Percentiles rank a stretch among this genome's conserved stretches.
phyloP scores from a whole-genome alignment of 2,329 filamentous ascomycete species.

The Trichoderma arundinaceum region DNA sequence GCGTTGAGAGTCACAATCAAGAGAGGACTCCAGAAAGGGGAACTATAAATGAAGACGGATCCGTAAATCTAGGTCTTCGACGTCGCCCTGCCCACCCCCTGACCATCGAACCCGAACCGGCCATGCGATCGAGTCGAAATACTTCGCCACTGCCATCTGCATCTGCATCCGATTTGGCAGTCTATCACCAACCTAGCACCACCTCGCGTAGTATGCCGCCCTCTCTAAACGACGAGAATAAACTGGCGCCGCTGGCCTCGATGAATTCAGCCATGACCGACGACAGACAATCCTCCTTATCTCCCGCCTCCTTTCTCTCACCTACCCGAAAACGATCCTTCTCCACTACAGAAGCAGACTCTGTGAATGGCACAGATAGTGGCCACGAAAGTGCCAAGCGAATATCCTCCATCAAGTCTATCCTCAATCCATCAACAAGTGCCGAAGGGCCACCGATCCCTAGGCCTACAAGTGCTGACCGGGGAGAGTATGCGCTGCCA shows the following conservation, averaged over 20 bases:
- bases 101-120: slow-evolving; percentile 55
- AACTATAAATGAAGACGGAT: slow-evolving; percentile 66
- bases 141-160: slow-evolving; percentile 50
- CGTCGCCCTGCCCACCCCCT: slow-evolving; percentile 54
- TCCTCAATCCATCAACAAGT: slow-evolving; percentile 65
- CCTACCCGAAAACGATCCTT: slow-evolving; percentile 71
- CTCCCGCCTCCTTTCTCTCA: slow-evolving; percentile 65
- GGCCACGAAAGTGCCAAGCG: slow-evolving; percentile 61
- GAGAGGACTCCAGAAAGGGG: slow-evolving; percentile 56
- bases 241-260: slow-evolving; percentile 61
- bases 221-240: slow-evolving; percentile 61
- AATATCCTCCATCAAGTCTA: slow-evolving; percentile 76
- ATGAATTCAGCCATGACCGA: slow-evolving; percentile 49
- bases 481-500: slow-evolving; percentile 49
- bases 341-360: slow-evolving; percentile 63
- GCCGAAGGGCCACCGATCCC: slow-evolving; percentile 37
- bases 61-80: slow-evolving; percentile 65
- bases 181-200: slow-evolving; percentile 56
- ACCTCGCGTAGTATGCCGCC: slow-evolving; percentile 47
- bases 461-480: slow-evolving; percentile 45
- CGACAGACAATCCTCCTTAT: slow-evolving; percentile 63
- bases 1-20: slow-evolving; percentile 47
- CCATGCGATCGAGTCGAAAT: slow-evolving; percentile 51
- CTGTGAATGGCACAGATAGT: slow-evolving; percentile 44
- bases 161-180: slow-evolving; percentile 53